Percentiles rank a stretch among this genome's conserved stretches.
These are phyloP conservation scores for Leccinum boreale DNA, from an alignment of 768 basidiomycete genomes.

Conservation along the genomic window DNA sequence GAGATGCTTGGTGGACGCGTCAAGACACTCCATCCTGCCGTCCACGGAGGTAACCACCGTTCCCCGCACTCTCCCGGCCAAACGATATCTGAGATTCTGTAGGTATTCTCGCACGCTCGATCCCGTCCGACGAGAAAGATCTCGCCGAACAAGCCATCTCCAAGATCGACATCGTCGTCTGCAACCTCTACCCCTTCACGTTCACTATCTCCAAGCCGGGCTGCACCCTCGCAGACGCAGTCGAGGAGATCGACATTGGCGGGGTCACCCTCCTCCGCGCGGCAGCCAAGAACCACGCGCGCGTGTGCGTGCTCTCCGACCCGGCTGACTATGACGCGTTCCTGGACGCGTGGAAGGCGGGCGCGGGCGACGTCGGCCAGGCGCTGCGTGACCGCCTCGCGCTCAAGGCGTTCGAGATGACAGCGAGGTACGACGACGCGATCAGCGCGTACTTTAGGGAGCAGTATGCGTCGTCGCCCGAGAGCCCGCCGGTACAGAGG, in stretches of 20 bases:
- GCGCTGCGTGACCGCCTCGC: conserved; percentile 75
- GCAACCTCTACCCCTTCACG: conserved; percentile 98
- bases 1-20: conserved; percentile 99
- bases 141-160: conserved; percentile 80
- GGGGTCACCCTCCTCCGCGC: conserved; percentile 97
- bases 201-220: conserved; percentile 84
- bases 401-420: conserved; percentile 96
- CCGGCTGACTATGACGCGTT: conserved; percentile 85
- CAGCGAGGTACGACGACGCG: conserved; percentile 90
- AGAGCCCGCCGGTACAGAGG: conserved; percentile 75
- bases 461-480: conserved; percentile 88
- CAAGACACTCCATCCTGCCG: conserved; percentile 96
- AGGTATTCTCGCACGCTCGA: conserved; percentile 94
- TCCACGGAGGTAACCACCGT: conserved; percentile 78
- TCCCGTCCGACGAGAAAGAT: conserved; percentile 87
- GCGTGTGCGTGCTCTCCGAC: conserved; percentile 86
- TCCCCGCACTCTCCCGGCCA: background rate
- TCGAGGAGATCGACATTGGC: conserved; percentile 98
- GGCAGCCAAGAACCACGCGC: conserved; percentile 96
- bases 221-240: conserved; percentile 87
- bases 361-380: conserved; percentile 72
- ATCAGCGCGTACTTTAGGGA: conserved; percentile 97
- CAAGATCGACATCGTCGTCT: conserved; percentile 95
- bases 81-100: conserved; percentile 4
- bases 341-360: conserved; percentile 71